phyloP scores from a whole-genome alignment of 768 basidiomycete species.

The Daedaleopsis sinensis region DNA sequence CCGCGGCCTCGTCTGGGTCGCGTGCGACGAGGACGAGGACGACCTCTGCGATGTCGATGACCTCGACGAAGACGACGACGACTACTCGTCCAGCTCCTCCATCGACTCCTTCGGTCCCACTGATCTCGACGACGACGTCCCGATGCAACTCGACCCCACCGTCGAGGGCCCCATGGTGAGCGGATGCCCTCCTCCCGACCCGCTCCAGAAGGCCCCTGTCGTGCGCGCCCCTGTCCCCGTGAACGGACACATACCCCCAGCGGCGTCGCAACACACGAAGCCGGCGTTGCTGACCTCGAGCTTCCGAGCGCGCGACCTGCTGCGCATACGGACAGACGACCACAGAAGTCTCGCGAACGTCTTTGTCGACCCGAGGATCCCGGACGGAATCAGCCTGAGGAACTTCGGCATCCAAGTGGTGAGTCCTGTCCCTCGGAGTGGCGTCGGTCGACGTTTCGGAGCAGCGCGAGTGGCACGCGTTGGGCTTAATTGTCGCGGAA shows the following conservation, averaged over 20 bases:
- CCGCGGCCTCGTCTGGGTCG: conserved; percentile 83
- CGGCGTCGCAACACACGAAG: conserved; percentile 15
- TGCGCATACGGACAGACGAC: conserved; percentile 29
- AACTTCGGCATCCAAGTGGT: conserved; percentile 92
- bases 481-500: conserved; percentile 5
- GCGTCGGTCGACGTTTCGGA: conserved; percentile 8
- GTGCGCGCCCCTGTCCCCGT: conserved; percentile 13
- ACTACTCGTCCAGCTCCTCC: conserved; percentile 29
- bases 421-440: conserved; percentile 40
- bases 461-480: not conserved
- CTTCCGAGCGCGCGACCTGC: conserved; percentile 45
- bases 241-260: conserved; percentile 16
- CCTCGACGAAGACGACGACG: conserved; percentile 35
- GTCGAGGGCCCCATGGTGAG: conserved; percentile 11
- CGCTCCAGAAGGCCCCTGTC: conserved; percentile 11
- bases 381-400: conserved; percentile 80
- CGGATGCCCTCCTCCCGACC: conserved; percentile 10
- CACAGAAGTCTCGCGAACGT: conserved; percentile 21
- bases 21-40: conserved; percentile 68
- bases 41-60: conserved; percentile 32
- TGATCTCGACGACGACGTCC: conserved; percentile 35
- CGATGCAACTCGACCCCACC: conserved; percentile 20
- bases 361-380: conserved; percentile 74
- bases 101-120: conserved; percentile 31
- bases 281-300: conserved; percentile 51